Conservation (phyloP, 164 flowering plant species). For the Vitis riparia region DNA sequence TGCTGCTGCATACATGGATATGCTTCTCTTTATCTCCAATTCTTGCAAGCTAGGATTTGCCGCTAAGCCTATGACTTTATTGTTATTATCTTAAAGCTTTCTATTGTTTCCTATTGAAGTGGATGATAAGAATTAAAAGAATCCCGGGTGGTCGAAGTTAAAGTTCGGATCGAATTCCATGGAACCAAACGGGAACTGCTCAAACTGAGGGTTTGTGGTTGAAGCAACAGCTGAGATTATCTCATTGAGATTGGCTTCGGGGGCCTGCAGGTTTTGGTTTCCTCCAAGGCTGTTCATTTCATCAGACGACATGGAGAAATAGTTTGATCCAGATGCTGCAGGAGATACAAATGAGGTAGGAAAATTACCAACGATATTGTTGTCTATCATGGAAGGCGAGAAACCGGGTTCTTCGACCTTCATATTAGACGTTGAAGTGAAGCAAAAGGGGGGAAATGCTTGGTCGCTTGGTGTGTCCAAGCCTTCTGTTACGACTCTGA, state of each 20-base stretch:
- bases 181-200: constrained; percentile 16
- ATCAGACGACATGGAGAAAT: constrained; percentile 14
- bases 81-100: too few relatives aligned
- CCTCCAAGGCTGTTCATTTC: constrained; percentile 5
- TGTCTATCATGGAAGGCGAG: neutral
- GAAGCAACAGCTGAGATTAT: constrained; percentile 23
- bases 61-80: too few relatives aligned
- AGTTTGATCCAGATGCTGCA: constrained; percentile 19
- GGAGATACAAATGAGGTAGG: constrained; percentile 20
- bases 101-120: too few relatives aligned
- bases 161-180: constrained; percentile 29
- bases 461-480: constrained; percentile 5
- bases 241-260: constrained; percentile 14
- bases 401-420: neutral
- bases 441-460: constrained; percentile 8
- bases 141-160: constrained; percentile 21
- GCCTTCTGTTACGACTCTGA: constrained; percentile 27
- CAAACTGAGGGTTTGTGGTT: constrained; percentile 23
- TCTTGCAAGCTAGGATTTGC: too few relatives aligned
- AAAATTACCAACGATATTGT: constrained; percentile 9
- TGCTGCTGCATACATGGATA: too few relatives aligned
- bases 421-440: constrained; percentile 15
- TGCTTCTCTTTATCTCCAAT: too few relatives aligned
- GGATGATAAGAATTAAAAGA: constrained; percentile 1
- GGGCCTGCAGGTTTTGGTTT: constrained; percentile 5